A percentile compares a stretch with the other conserved stretches of the same genome.
These are phyloP conservation scores for Isabelozyma gotoi DNA, from an alignment of 805 yeast genomes.

Conservation along the genomic window DNA sequence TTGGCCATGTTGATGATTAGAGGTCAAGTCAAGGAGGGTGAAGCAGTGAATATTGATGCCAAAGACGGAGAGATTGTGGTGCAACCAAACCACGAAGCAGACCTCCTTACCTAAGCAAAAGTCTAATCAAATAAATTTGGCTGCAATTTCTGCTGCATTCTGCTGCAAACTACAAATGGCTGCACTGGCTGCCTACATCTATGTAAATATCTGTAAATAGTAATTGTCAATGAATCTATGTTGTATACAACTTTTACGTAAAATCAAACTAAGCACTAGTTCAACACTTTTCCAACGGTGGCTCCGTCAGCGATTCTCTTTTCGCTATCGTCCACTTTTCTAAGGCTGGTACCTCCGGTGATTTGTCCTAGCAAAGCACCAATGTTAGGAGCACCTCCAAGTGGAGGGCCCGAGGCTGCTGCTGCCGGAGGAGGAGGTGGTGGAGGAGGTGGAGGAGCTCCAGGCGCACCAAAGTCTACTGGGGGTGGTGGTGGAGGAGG, in stretches of 20 bases:
- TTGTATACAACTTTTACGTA: not conserved
- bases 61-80: conserved; percentile 24
- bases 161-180: too few relatives aligned
- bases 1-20: conserved; percentile 76
- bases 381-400: conserved; percentile 36
- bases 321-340: conserved; percentile 49
- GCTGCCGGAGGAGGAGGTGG: conserved; percentile 30
- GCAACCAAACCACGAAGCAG: conserved; percentile 31
- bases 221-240: not conserved
- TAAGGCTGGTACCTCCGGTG: conserved; percentile 49
- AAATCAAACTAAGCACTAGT: not conserved
- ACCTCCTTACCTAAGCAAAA: not conserved
- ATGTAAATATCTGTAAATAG: not conserved
- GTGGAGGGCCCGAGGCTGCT: conserved; percentile 24
- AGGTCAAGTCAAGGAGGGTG: conserved; percentile 62
- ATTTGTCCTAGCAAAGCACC: conserved; percentile 59
- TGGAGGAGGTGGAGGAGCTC: conserved; percentile 26
- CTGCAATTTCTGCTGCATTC: too few relatives aligned
- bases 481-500: conserved; percentile 26
- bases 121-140: not conserved
- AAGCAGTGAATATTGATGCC: conserved; percentile 27
- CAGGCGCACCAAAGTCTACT: conserved; percentile 24
- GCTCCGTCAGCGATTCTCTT: conserved; percentile 47
- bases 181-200: not conserved
- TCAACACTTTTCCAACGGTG: conserved; percentile 50